Base-by-base conservation (phyloP, 192 early-diverging fungal genomes). In the Podila horticola region DNA sequence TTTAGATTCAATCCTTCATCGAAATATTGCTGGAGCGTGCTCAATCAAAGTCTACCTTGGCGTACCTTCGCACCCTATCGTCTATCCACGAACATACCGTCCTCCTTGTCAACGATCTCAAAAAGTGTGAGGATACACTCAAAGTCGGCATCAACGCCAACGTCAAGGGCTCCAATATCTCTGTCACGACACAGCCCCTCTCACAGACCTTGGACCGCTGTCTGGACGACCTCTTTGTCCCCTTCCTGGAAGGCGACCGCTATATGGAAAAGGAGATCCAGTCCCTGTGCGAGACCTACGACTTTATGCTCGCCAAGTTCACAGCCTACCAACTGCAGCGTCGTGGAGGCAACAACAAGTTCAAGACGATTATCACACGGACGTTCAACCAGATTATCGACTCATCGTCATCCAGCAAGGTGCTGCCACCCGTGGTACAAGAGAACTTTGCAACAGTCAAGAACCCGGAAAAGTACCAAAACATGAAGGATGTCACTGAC, bases 181-280 rank as follows among this genome's bases (percentile, higher is more conserved):
- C 84, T 8, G 75, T 71, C 12, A 72, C 79, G 31, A 79, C 84
- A 20, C 82, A 90, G 57, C 83, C 93, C 9, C 83, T 95, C n/a
- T 86, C 89, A 15, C 88, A 89, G 29, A 92, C 92, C 28, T 72
- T 97, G 59, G 92, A 97, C 71, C 93, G 96, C 38, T 97, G 93
- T 74, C 92, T 97, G 82, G 95, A 96, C 63, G 97, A 99, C 71
- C 88, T 99, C 62, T 99, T 97, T 84, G 94, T 98, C 31, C 94
- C 97, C 41, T 98, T 96, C 79, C 93, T 93, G 20, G 94, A 96
- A 52, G 95, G 93, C 19, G 90, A 94, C 67, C 93, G 94, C 70
- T 99, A 97, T 75, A 86, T 97, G 58, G 87, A 91, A 9, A 90
- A 89, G 29, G 97, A 99, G 82, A 82, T 88, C 36, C 72, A 86